Percentiles rank a stretch among this genome's conserved stretches.
Evolutionary conservation across 2,329 filamentous ascomycete genomes (phyloP).

Genomic region (Xylariales sp.): DNA sequence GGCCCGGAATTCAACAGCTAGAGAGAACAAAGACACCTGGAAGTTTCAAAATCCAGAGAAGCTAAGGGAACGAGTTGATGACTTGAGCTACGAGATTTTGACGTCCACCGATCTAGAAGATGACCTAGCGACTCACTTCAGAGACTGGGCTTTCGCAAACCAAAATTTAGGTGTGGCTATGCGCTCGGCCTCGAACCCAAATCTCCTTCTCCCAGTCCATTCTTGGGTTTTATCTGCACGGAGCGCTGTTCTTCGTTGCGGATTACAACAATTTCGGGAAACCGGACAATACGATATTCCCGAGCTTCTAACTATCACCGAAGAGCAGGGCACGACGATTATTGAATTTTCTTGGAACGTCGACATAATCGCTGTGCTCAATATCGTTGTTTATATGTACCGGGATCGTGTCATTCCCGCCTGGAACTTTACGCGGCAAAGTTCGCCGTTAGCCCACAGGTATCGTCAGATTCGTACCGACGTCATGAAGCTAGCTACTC

Average conservation of each 20-base stretch:
- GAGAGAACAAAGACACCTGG: conserved; percentile 55
- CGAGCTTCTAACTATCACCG: conserved; percentile 70
- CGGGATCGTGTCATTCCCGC: conserved; percentile 83
- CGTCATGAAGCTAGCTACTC: conserved; percentile 84
- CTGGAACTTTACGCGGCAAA: conserved; percentile 82
- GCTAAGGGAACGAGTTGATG: conserved; percentile 65
- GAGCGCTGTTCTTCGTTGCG: conserved; percentile 74
- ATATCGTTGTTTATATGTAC: conserved; percentile 83
- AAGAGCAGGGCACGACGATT: conserved; percentile 62
- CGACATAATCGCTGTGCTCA: conserved; percentile 82
- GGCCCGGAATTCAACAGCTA: conserved; percentile 53
- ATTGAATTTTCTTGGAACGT: conserved; percentile 74
- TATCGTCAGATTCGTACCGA: conserved; percentile 86
- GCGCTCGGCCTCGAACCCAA: conserved; percentile 70
- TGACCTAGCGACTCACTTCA: conserved; percentile 67
- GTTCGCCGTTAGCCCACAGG: conserved; percentile 72
- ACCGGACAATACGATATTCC: conserved; percentile 66
- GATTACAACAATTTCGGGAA: conserved; percentile 68
- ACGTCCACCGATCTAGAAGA: conserved; percentile 73
- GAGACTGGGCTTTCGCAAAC: conserved; percentile 53
- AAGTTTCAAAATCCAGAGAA: conserved; percentile 56
- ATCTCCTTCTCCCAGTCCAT: conserved; percentile 82
- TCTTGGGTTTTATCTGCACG: conserved; percentile 82
- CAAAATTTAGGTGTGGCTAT: conserved; percentile 59
- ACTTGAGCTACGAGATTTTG: conserved; percentile 65